These are phyloP conservation scores for Jimgerdemannia lactiflua DNA, from an alignment of 192 early-diverging fungal genomes.

Conservation along the genomic window DNA sequence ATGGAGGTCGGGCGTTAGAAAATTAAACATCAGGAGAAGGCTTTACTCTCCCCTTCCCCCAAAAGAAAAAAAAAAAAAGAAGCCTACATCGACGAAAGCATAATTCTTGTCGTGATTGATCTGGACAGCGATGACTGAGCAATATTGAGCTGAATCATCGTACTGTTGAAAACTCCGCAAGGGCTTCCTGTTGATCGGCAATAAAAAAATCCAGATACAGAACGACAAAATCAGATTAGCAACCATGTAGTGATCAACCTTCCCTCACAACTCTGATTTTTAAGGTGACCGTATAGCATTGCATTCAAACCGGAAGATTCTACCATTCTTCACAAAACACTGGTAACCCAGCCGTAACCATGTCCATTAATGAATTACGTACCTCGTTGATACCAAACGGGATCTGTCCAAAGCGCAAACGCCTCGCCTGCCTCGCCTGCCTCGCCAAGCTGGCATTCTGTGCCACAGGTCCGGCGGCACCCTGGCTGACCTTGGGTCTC, in stretches of 20 bases:
- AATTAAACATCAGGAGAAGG: no score
- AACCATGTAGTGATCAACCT: no score
- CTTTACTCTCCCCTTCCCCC: no score
- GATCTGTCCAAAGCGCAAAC: constrained; percentile 91
- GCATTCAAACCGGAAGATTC: not conserved
- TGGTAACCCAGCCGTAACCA: no score
- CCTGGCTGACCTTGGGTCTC: constrained; percentile 42
- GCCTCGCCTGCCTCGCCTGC: constrained; percentile 80
- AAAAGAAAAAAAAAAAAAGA: constrained; percentile 3
- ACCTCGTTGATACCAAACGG: constrained; percentile 77
- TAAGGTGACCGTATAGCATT: not conserved
- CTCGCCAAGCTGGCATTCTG: constrained; percentile 57
- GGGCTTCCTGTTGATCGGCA: constrained; percentile 41
- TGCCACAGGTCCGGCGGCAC: constrained; percentile 47
- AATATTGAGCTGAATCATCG: constrained; percentile 75
- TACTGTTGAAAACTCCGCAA: constrained; percentile 86
- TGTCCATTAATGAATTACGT: not conserved
- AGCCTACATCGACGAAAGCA: constrained; percentile 90
- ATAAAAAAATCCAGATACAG: not conserved
- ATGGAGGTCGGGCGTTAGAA: not conserved
- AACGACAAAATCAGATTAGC: no score
- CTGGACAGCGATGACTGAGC: constrained; percentile 75
- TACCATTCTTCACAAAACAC: no score
- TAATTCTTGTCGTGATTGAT: constrained; percentile 93
- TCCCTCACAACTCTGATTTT: not conserved